These are phyloP conservation scores for Fusarium oligoseptatum DNA, from an alignment of 2,329 filamentous ascomycete species.

Conservation along the genomic window DNA sequence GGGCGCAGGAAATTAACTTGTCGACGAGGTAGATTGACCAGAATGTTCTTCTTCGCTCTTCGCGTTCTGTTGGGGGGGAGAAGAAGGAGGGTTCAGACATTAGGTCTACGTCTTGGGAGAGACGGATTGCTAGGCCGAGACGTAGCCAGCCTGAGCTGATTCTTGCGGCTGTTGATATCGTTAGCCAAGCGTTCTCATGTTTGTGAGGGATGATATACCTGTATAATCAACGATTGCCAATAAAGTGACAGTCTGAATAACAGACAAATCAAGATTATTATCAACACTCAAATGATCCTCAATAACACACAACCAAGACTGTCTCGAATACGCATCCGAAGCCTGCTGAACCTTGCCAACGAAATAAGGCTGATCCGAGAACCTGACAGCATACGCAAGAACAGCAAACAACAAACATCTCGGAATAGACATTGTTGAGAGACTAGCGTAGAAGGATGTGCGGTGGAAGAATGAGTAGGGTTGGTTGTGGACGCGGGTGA, in stretches of 20 bases:
- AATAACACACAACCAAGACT: constrained; percentile 27
- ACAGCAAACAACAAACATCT: background rate
- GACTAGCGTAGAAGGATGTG: constrained; percentile 6
- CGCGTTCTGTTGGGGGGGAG: constrained; percentile 20
- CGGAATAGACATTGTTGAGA: background rate
- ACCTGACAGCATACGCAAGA: background rate
- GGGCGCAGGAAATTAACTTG: constrained; percentile 53
- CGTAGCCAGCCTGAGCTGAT: constrained; percentile 53
- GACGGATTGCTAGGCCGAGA: constrained; percentile 48
- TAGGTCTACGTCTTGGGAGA: constrained; percentile 52
- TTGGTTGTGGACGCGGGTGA: constrained; percentile 48
- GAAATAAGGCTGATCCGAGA: constrained; percentile 16
- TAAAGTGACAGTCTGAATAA: constrained; percentile 52
- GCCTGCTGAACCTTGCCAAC: constrained; percentile 13
- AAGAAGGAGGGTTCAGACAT: constrained; percentile 47
- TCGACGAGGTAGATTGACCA: constrained; percentile 57
- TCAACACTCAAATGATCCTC: constrained; percentile 27
- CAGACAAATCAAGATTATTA: constrained; percentile 25
- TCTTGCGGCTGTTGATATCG: constrained; percentile 30
- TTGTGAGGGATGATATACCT: background rate
- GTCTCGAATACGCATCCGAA: constrained; percentile 15
- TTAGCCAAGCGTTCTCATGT: background rate
- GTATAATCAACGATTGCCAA: background rate
- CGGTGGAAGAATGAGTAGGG: constrained; percentile 32
- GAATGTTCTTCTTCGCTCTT: constrained; percentile 51